Evolutionary conservation across 805 yeast genomes (phyloP).

Genomic region (Nakazawaea ishiwadae): DNA sequence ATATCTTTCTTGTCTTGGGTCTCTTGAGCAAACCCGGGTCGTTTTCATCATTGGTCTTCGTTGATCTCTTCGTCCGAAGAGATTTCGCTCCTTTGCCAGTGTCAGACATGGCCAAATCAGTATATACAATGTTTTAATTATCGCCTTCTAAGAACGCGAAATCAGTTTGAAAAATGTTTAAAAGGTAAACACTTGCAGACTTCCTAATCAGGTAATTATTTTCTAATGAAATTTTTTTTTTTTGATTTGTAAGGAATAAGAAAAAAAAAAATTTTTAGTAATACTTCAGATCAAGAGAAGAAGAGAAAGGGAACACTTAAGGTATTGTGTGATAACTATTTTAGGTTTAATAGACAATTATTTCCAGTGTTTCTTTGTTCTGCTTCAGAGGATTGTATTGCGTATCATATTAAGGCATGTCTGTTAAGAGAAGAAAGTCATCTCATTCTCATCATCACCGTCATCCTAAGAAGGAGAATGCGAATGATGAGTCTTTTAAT

Average conservation of each 20-base stretch:
- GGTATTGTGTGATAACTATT: too few species aligned
- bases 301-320: too few species aligned
- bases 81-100: neutral
- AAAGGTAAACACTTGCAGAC: neutral
- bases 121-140: too few species aligned
- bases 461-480: slow-evolving; percentile 14
- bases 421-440: slow-evolving; percentile 10
- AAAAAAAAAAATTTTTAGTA: too few species aligned
- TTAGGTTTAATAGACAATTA: too few species aligned
- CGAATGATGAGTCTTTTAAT: slow-evolving; percentile 63
- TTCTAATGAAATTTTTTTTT: too few species aligned
- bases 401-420: slow-evolving; percentile 5
- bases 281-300: too few species aligned
- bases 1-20: slow-evolving; percentile 2
- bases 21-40: slow-evolving; percentile 1
- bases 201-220: neutral
- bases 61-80: neutral
- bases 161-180: neutral
- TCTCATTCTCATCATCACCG: slow-evolving; percentile 1
- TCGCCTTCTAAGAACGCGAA: neutral
- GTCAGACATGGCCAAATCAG: neutral
- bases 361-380: too few species aligned
- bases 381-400: neutral
- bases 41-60: slow-evolving; percentile 8
- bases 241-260: neutral